Conservation (phyloP, 129 eudicot species). For the Flaveria robusta region DNA sequence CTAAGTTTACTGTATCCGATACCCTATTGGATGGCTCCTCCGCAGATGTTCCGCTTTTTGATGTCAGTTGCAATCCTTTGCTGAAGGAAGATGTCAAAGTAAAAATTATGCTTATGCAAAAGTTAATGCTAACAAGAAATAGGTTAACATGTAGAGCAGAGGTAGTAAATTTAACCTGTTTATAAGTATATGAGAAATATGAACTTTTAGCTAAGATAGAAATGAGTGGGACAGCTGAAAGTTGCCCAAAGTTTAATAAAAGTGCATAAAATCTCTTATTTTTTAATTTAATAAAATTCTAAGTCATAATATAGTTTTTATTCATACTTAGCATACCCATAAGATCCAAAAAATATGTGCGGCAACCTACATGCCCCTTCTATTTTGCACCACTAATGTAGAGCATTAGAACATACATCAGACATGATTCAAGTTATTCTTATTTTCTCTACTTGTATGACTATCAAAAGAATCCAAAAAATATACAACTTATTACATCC, state of each 20-base stretch:
- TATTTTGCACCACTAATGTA: too few relatives aligned
- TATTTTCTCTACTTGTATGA: too few relatives aligned
- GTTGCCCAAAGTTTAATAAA: neutral
- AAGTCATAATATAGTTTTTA: too few relatives aligned
- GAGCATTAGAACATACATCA: too few relatives aligned
- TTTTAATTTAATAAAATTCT: too few relatives aligned
- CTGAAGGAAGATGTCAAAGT: constrained; percentile 46
- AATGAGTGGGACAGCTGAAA: neutral
- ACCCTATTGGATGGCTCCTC: constrained; percentile 41
- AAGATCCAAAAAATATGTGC: too few relatives aligned
- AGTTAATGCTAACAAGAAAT: neutral
- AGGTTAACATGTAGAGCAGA: neutral
- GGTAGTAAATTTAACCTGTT: neutral
- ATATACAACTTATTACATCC: too few relatives aligned
- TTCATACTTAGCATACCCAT: too few relatives aligned
- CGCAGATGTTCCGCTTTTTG: constrained; percentile 35
- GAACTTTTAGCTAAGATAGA: neutral
- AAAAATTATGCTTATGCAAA: constrained; percentile 22
- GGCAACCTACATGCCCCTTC: too few relatives aligned
- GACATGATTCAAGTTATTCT: too few relatives aligned
- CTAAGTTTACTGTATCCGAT: constrained; percentile 61
- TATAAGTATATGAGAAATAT: neutral
- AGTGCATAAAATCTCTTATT: neutral
- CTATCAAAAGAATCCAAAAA: too few relatives aligned
- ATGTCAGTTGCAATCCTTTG: constrained; percentile 51